Conservation (phyloP, 1,284 basidiomycete genomes). For the Tylopilus orsonianus region DNA sequence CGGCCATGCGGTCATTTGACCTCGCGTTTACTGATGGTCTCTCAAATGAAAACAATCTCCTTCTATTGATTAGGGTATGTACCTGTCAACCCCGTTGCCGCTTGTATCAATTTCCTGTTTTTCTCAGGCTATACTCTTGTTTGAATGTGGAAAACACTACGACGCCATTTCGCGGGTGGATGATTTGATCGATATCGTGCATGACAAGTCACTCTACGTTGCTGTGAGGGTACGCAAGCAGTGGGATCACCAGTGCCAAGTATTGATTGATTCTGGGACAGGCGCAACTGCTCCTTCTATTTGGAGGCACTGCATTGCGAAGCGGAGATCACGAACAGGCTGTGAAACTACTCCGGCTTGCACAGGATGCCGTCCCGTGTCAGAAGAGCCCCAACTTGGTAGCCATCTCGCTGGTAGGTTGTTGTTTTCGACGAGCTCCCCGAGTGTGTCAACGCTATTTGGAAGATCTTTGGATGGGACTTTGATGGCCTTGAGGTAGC, state of each 20-base stretch:
- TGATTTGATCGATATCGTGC: not conserved
- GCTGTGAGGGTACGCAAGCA: not conserved
- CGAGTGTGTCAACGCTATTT: too few species aligned
- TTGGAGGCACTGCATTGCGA: not conserved
- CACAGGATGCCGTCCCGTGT: not conserved
- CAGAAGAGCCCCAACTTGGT: not conserved
- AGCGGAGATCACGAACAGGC: not conserved
- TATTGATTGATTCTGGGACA: not conserved
- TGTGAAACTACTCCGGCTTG: not conserved
- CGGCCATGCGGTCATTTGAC: too few species aligned
- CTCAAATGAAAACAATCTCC: too few species aligned
- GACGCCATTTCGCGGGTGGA: not conserved
- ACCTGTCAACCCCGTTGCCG: too few species aligned
- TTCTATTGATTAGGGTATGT: too few species aligned
- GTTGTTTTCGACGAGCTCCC: too few species aligned
- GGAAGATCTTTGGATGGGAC: constrained; percentile 10
- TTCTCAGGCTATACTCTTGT: not conserved
- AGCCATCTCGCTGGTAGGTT: too few species aligned
- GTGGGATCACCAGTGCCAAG: not conserved
- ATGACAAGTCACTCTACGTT: not conserved
- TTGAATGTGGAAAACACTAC: not conserved
- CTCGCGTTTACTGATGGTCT: too few species aligned
- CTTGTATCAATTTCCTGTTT: too few species aligned
- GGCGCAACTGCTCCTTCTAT: not conserved
- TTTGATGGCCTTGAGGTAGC: not conserved